These are phyloP conservation scores for Petunia hybrid DNA, from an alignment of 305 asterid species.

Conservation along the genomic window DNA sequence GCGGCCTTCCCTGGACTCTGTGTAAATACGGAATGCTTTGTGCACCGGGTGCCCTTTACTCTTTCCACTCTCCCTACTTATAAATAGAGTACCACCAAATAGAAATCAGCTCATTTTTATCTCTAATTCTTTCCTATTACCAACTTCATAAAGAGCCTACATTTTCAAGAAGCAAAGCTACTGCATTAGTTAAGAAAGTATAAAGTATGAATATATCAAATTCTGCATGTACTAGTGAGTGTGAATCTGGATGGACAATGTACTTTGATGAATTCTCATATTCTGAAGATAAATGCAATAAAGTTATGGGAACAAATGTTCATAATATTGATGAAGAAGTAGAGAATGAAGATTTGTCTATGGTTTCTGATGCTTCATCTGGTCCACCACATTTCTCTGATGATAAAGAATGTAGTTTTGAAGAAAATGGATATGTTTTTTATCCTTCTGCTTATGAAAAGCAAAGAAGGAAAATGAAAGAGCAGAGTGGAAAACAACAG, in stretches of 20 bases:
- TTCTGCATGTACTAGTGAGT: slow-evolving; percentile 71
- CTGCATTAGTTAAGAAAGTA: neutral
- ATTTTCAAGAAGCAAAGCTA: neutral
- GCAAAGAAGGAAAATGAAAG: slow-evolving; percentile 48
- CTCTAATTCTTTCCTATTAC: slow-evolving; percentile 16
- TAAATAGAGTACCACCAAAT: slow-evolving; percentile 23
- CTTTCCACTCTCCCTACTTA: slow-evolving; percentile 36
- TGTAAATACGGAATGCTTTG: too few relatives aligned
- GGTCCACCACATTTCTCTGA: slow-evolving; percentile 66
- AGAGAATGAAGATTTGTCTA: slow-evolving; percentile 69
- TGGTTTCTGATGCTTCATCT: slow-evolving; percentile 94
- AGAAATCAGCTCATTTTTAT: neutral
- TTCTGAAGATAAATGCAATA: slow-evolving; percentile 47
- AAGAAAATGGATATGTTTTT: slow-evolving; percentile 19
- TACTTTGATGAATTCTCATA: slow-evolving; percentile 74
- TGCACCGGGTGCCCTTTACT: neutral
- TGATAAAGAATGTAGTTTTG: slow-evolving; percentile 20
- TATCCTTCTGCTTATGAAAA: slow-evolving; percentile 45
- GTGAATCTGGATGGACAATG: slow-evolving; percentile 95
- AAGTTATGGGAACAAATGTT: slow-evolving; percentile 23
- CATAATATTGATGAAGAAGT: slow-evolving; percentile 9
- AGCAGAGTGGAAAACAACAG: slow-evolving; percentile 42
- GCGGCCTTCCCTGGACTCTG: too few relatives aligned
- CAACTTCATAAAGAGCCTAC: slow-evolving; percentile 16
- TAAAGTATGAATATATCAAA: slow-evolving; percentile 58